Base-by-base conservation (phyloP, 371 early-diverging fungal species). In the Phascolomyces articulosus region DNA sequence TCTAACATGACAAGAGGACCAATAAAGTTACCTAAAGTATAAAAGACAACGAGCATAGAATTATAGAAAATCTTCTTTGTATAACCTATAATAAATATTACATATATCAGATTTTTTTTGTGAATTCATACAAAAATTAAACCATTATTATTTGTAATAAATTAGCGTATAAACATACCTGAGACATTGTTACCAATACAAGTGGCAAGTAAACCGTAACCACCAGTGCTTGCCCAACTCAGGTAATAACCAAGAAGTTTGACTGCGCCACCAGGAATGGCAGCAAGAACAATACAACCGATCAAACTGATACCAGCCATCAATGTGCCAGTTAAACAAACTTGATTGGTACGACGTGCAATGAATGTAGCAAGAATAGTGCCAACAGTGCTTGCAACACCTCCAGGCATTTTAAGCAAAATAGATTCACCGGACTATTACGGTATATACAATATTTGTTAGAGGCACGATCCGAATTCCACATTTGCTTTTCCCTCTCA, bases 331-430 rank as follows among this genome's bases (percentile, higher is more conserved):
- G 60, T 65, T 10, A 54, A 64, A 2, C 68, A 51, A 9, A 63
- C 65, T 48, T 69, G 48, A 8, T 65, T 65, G 0, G 66, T 64
- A 18, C 65, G 73, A 34, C 64, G 69, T 6, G 69, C 61, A 47
- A 79, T 34, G n/a, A 60, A 29, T 1, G 62, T 63, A 6, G 66
- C 68, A 0, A 75, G 15, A 1, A 67, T 28, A 11, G 49, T 51
- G 27, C 68, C 67, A 1, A 67, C 8, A n/a, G 68, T 71, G 51
- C 69, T 31, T 1, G 40, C 28, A 11, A 60, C 23, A 18, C 76
- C 80, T 40, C 61, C 51, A 15, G 77, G 75, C 18, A 71, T 65
- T 48, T 74, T 75, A 24, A 79, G 63, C 6, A 79, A 56, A 58
- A 79, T 79, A 0, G 80, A 58, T 34, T 72, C 38, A 11, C 55